Base-by-base conservation (phyloP, 768 basidiomycete species). In the Amanita polypyramis region DNA sequence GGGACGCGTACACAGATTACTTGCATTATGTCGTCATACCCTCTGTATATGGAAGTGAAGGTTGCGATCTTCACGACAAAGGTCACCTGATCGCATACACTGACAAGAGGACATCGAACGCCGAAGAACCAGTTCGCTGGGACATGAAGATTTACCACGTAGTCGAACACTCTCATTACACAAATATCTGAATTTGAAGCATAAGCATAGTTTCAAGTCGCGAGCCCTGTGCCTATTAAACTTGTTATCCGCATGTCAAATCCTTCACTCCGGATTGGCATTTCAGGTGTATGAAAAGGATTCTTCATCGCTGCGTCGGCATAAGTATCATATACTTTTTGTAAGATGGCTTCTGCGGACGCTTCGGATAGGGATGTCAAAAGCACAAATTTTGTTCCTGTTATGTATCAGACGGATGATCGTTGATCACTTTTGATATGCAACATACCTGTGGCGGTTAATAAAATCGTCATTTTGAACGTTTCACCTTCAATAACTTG, bases 281-380 rank as follows among this genome's bases (percentile, higher is more conserved):
- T 99, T 63, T 98, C 96, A n/a, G 87, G 88, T 4, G 92, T 95
- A 64, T 98, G 92, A 65, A 99, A 99, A 0, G 96, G 96, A 60
- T 97, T 97, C 72, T 98, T 97, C 90, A 97, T 95, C 47, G 93
- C 93, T 1, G 87, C 81, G 60, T 98, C 96, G 0, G 94, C 76
- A 62, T 97, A 99, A 15, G 77, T 79, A 62, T 97, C 92, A 64
- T 98, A 98, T 40, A 92, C 82, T 62, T 82, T 88, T 57, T 85
- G 82, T 34, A 99, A 69, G 17, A 85, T 70, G 2, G 75, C 57
- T 43, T 77, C 90, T 29, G 86, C 79, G 1, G 76, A 76, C 6
- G 77, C 68, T 56, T 91, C 88, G 1, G 78, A 70, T 33, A 89
- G 65, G 1, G 93, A 92, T 14, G 91, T 92, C 37, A 96, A 66